Evolutionary conservation across 768 basidiomycete species (phyloP), one percentile per base, ranked within the genome.

Genomic region (Cyclocybe cylindracea): DNA sequence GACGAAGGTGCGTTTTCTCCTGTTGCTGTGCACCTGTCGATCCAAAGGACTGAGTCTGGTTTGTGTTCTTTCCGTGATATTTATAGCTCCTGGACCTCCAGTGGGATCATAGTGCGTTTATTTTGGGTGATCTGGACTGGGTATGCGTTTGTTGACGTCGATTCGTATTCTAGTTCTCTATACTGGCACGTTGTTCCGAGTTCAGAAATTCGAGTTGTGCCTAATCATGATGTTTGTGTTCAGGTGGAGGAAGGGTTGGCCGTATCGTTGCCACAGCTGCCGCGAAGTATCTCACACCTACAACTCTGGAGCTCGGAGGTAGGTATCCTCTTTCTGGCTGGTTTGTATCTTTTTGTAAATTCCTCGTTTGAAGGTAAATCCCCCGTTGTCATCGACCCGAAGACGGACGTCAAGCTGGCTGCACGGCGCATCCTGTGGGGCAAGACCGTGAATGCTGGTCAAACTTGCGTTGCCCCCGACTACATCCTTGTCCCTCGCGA

Each of bases 381-480:
- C 1, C 90, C 91, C 1, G 88, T 84, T 14, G 73, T 93, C 54
- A 71, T 94, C 39, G 88, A 92, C 65, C 77, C 87, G 0, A 75
- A 72, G 16, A 83, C 80, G 48, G 85, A 94, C 62, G 68, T 93
- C 44, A 75, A 83, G 50, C 69, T 76, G 4, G 77, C 85, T 0
- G 88, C 89, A 2, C 78, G 77, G 39, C 78, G 91, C n/a, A 75
- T 94, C 39, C 65, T 92, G 34, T 93, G 89, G 89, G 90, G 90
- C n/a, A 91, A 91, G 42, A 66, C 72, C n/a, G 68, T 77, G 35
- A 94, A 94, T 58, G 83, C 81, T 0, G 92, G 92, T 2, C 81
- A 92, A 72, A 84, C 84, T 1, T 94, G 91, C 51, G 74, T 86
- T 3, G 83, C 87, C 4, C 81, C 81, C 0, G 81, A 83, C 57